Evolutionary conservation across 1,284 basidiomycete genomes (phyloP).

Genomic region (Apiotrichum sp.): DNA sequence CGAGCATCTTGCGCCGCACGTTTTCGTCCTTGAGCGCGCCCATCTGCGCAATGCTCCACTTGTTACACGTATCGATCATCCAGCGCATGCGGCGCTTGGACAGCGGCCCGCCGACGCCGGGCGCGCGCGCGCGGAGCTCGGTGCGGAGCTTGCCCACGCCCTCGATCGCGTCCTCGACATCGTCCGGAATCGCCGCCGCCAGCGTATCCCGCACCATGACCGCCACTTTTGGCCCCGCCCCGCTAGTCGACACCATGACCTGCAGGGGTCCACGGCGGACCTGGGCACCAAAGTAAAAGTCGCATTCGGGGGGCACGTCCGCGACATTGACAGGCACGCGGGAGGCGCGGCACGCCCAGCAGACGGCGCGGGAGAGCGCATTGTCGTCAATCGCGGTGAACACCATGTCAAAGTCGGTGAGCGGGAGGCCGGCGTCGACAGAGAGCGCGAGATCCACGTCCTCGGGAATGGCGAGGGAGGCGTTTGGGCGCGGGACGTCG

Average conservation of each 20-base stretch:
- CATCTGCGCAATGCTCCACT: slow-evolving; percentile 53
- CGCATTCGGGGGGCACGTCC: slow-evolving; percentile 89
- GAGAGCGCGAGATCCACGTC: slow-evolving; percentile 7
- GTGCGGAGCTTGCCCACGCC: slow-evolving; percentile 58
- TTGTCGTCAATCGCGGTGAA: slow-evolving; percentile 91
- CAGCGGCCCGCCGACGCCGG: slow-evolving; percentile 51
- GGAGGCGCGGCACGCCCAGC: slow-evolving; percentile 60
- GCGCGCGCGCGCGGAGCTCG: slow-evolving; percentile 50
- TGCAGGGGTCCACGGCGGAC: slow-evolving; percentile 86
- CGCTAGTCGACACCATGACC: slow-evolving; percentile 93
- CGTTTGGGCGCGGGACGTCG: slow-evolving; percentile 23
- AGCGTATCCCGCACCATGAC: slow-evolving; percentile 71
- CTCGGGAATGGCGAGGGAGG: slow-evolving; percentile 43
- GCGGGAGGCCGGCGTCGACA: slow-evolving; percentile 29
- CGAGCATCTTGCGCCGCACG: slow-evolving; percentile 34
- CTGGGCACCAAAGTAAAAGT: slow-evolving; percentile 97
- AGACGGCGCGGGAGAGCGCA: slow-evolving; percentile 62
- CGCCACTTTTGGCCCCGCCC: slow-evolving; percentile 82
- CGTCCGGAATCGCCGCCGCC: slow-evolving; percentile 62
- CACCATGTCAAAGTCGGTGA: slow-evolving; percentile 70
- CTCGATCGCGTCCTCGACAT: slow-evolving; percentile 74
- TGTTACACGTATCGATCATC: slow-evolving; percentile 87
- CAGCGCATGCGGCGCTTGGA: slow-evolving; percentile 73
- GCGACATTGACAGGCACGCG: slow-evolving; percentile 90
- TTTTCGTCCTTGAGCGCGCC: slow-evolving; percentile 36